Conservation (phyloP, 2,329 filamentous ascomycete species). For the Huntiella savannae region DNA sequence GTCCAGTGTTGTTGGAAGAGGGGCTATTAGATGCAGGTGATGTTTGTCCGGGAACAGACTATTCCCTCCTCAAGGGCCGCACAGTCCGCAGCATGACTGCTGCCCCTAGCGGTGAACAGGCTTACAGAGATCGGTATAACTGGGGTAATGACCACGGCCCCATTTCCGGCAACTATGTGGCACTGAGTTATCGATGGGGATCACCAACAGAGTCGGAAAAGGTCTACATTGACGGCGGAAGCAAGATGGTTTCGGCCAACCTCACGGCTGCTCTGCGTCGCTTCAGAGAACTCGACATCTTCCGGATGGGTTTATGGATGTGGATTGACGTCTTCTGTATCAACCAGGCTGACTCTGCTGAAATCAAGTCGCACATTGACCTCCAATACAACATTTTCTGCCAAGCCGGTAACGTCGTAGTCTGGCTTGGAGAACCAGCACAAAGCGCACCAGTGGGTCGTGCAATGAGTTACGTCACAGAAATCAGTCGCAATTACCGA, state of each 20-base stretch:
- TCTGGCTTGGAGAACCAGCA: constrained; percentile 13
- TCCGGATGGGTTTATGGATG: constrained; percentile 13
- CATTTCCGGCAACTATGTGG: constrained; percentile 11
- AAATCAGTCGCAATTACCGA: constrained; percentile 8
- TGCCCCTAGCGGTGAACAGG: constrained; percentile 1
- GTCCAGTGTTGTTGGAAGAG: constrained; percentile 4
- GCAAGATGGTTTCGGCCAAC: constrained; percentile 1
- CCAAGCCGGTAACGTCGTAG: constrained; percentile 10
- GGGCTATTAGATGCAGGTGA: constrained; percentile 6
- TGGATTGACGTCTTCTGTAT: constrained; percentile 14
- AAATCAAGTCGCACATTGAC: constrained; percentile 10
- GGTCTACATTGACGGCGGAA: constrained; percentile 3
- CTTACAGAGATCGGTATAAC: constrained; percentile 7
- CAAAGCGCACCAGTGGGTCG: constrained; percentile 7
- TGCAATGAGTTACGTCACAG: constrained; percentile 7
- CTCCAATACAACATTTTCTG: constrained; percentile 11
- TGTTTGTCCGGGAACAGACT: constrained; percentile 2
- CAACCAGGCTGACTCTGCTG: constrained; percentile 11
- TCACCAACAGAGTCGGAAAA: constrained; percentile 1
- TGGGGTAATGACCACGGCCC: constrained; percentile 9
- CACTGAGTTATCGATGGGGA: constrained; percentile 3
- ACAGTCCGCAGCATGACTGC: constrained; percentile 1
- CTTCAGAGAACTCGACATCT: constrained; percentile 9
- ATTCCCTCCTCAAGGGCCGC: constrained; percentile 5
- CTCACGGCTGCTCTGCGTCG: constrained; percentile 6